These are phyloP conservation scores for Wickerhamiella parazyma DNA, from an alignment of 805 yeast species.

Conservation along the genomic window DNA sequence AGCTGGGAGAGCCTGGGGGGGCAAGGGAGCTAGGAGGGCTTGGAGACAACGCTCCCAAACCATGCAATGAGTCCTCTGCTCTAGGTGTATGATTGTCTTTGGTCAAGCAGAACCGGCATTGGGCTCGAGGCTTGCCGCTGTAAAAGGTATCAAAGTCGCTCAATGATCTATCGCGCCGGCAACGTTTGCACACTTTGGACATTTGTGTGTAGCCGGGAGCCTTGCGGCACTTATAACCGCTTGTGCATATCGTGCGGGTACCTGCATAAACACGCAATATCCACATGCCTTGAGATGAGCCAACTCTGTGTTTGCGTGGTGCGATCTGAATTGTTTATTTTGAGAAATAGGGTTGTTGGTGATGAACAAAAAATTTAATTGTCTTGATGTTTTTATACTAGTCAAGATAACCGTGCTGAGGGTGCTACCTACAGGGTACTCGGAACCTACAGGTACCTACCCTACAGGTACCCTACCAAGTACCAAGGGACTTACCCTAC, in stretches of 20 bases:
- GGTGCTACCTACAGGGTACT: no score
- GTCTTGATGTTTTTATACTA: no score
- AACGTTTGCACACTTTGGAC: conserved; percentile 2
- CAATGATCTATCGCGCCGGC: background rate
- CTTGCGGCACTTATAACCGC: background rate
- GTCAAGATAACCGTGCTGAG: no score
- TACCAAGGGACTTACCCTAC: no score
- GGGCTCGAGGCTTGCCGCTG: conserved; percentile 6
- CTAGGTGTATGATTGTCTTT: conserved; percentile 7
- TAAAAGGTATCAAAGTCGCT: conserved; percentile 6
- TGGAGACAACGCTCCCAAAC: background rate
- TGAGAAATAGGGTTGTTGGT: no score
- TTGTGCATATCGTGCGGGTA: background rate
- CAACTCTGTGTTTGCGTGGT: no score
- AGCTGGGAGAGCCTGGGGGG: background rate
- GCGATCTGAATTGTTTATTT: no score
- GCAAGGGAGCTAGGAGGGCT: background rate
- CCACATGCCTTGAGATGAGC: background rate
- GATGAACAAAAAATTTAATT: no score
- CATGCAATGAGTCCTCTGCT: background rate
- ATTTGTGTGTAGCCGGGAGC: background rate
- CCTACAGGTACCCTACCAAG: no score
- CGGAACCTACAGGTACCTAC: no score
- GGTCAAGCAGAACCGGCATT: conserved; percentile 7
- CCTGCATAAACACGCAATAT: background rate